Conservation (phyloP, 2,329 filamentous ascomycete species). For the Colletotrichum incanum region DNA sequence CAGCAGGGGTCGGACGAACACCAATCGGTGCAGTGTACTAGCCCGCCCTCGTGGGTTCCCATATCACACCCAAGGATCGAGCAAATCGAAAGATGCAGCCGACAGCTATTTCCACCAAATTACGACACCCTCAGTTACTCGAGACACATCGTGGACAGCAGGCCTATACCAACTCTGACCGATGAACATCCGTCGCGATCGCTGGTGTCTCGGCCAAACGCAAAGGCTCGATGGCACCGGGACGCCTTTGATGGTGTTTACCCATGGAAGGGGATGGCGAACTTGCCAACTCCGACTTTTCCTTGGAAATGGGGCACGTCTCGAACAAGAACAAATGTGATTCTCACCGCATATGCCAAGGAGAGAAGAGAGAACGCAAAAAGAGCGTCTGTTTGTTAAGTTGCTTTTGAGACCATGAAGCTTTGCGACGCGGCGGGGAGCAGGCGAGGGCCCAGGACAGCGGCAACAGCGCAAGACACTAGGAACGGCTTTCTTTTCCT, state of each 20-base stretch:
- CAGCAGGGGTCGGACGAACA: background rate
- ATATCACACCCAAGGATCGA: background rate
- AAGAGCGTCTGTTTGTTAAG: background rate
- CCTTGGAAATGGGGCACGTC: background rate
- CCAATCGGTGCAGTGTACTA: background rate
- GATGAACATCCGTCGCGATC: background rate
- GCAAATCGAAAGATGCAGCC: background rate
- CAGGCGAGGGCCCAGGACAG: background rate
- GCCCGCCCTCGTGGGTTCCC: background rate
- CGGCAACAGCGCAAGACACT: constrained; percentile 16
- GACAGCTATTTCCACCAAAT: background rate
- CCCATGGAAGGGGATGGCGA: background rate
- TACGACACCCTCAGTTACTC: background rate
- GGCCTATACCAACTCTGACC: background rate
- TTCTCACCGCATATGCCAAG: background rate
- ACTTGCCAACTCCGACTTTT: background rate
- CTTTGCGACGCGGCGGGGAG: background rate
- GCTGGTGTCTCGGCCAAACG: constrained; percentile 1
- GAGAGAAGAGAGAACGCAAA: constrained; percentile 35
- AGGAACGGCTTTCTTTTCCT: constrained; percentile 22
- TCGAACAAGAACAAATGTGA: background rate
- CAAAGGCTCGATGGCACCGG: background rate
- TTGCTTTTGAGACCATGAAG: constrained; percentile 16
- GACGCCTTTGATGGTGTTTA: too few relatives aligned
- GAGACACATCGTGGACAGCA: background rate